Percentiles rank a stretch among this genome's conserved stretches.
These are phyloP conservation scores for Drosera spatulata DNA, from an alignment of 179 eudicot genomes.

Conservation along the genomic window DNA sequence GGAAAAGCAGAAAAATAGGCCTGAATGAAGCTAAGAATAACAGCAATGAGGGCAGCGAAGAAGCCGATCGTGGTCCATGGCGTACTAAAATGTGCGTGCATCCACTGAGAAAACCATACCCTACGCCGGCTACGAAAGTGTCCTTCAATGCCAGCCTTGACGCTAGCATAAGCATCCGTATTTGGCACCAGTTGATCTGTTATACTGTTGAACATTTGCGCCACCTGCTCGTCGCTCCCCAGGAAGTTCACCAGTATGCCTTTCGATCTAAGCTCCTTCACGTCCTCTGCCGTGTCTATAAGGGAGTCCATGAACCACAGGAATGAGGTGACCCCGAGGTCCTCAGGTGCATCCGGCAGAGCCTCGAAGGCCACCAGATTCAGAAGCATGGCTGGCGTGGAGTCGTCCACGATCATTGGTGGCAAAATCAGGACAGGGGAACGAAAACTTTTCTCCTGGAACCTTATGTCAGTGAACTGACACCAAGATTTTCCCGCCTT, in stretches of 20 bases:
- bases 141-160: neutral
- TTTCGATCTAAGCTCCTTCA: constrained; percentile 1
- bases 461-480: neutral
- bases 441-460: too few species aligned
- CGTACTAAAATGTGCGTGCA: neutral
- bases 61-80: neutral
- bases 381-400: neutral
- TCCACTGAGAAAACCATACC: neutral
- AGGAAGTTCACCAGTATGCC: constrained; percentile 1
- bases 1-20: neutral
- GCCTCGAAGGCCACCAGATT: constrained; percentile 2
- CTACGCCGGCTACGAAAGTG: neutral
- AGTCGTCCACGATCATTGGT: neutral
- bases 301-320: constrained; percentile 3
- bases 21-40: neutral
- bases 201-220: neutral
- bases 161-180: neutral
- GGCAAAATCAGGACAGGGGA: neutral
- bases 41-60: neutral
- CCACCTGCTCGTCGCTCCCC: constrained; percentile 3
- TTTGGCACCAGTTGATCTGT: neutral
- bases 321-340: neutral
- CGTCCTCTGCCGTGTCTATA: constrained; percentile 1
- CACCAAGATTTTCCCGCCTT: too few species aligned
- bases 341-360: neutral